Evolutionary conservation across 176 grass and related monocot genomes (phyloP), one percentile per base, ranked within the genome.

Genomic region (Zoysia japonica): DNA sequence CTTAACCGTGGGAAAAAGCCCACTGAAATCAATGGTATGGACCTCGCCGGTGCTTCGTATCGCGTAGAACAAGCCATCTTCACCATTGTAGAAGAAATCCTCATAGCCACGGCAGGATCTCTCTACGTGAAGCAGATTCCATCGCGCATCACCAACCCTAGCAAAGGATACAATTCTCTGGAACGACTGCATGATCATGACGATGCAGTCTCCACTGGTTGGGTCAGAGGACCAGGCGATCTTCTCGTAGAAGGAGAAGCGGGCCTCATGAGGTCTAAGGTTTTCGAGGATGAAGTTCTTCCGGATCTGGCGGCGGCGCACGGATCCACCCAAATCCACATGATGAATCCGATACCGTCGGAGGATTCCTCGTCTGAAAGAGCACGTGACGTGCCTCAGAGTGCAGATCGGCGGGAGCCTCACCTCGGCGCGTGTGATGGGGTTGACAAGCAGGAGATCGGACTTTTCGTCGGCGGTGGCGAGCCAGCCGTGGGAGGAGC

Each of bases 401-500:
- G 17, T 47, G 1, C 1, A 5, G 3, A 11, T 1, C 9, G 67
- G 44, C 17, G 8, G 67, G 44, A 69, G 44, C 17, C 17, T 6
- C 5, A 69, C 1, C 7, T 48, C 9, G 3, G 44, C 67, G 19
- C 67, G 17, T 7, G 67, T 47, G 0, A 12, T 5, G 1, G n/a
- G 73, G 14, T 76, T 76, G 73, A 76, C 4, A 1, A 76, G 55
- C 41, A 14, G n/a, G 0, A 61, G 55, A 0, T 61, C 9, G 19
- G 17, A 61, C 5, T 2, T 10, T 1, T 62, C 56, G 1, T 61
- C 73, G 7, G 55, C 73, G 19, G 19, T 35, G 51, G 14, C 43
- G 9, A 76, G 73, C 73, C 42, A 62, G 41, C 55, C 73, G 6
- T 61, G 55, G 17, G 56, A 46, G 55, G 73, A 61, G 2, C 73